Evolutionary conservation across 2,329 filamentous ascomycete species (phyloP), one percentile per base, ranked within the genome.

Genomic region (Ophiostoma sp.): DNA sequence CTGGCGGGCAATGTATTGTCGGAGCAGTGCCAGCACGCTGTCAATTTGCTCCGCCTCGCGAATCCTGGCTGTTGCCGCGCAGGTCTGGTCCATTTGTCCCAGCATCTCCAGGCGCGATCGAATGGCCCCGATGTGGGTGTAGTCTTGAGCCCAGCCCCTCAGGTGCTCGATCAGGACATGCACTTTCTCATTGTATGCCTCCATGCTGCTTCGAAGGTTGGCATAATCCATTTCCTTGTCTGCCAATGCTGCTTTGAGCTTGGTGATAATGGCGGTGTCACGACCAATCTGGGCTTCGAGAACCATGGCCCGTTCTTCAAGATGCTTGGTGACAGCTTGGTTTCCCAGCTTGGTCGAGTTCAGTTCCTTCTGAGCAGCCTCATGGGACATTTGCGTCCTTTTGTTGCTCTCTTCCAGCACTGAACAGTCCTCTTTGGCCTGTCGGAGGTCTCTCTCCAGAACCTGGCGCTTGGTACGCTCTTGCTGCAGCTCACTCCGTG

Each of bases 381-480:
- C 66, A 7, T 69, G 40, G 1, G 45, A 42, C 12, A 66, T 49
- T 2, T 40, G 36, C 1, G 36, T 38, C 9, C 69, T 55, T 6
- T 58, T 69, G 14, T 52, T 16, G 41, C 40, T 71, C 11, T 73
- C 70, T 47, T 73, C 70, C 1, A 64, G 2, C 1, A 71, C 68
- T 0, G 63, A 66, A 1, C 66, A 11, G 9, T 66, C 64, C 18
- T 71, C 66, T 11, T 66, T 70, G 40, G 60, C 40, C n/a, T 70
- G 64, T 2, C 68, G 45, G 12, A 73, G 52, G 49, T 71, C 67
- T 9, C 60, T 70, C 38, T 72, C 72, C 7, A 71, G 12, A 11
- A 45, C 47, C 47, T 70, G 69, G 4, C 71, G 52, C 49, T 69
- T 73, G 2, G 41, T 1, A 0, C 69, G 69, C 41, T 70, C 71